phyloP scores from a whole-genome alignment of 116 monocot genomes.

The Posidonia oceanica region DNA sequence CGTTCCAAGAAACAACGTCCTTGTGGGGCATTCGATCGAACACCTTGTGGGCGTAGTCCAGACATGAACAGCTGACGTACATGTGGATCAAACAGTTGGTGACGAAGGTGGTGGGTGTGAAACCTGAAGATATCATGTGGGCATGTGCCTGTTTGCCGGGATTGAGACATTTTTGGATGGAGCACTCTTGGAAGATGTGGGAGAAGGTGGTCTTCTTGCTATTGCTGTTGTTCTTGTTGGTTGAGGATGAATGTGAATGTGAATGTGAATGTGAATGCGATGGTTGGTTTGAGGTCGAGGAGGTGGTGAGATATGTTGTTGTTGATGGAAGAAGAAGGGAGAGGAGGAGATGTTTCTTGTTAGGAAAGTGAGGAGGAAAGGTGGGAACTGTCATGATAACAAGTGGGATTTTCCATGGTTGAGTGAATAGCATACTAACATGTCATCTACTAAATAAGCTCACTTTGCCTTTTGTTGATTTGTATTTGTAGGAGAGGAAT shows the following conservation, averaged over 20 bases:
- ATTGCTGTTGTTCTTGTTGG: no score
- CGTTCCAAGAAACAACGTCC: slow-evolving; percentile 54
- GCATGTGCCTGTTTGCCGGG: slow-evolving; percentile 45
- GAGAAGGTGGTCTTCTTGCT: slow-evolving; percentile 32
- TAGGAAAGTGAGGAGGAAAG: neutral
- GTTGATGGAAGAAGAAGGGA: neutral
- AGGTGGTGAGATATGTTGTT: neutral
- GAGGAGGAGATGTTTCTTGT: neutral
- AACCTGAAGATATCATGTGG: slow-evolving; percentile 49
- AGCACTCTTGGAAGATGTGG: slow-evolving; percentile 50
- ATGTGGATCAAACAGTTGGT: slow-evolving; percentile 57
- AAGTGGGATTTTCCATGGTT: no score
- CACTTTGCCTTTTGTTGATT: no score
- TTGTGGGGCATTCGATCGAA: slow-evolving; percentile 42
- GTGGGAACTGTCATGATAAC: neutral
- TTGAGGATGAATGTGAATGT: no score
- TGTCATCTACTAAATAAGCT: no score
- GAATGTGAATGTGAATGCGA: neutral
- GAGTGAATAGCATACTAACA: no score
- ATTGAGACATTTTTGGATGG: slow-evolving; percentile 13
- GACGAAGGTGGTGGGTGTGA: slow-evolving; percentile 58
- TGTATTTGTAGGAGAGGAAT: no score
- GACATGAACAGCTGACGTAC: slow-evolving; percentile 35
- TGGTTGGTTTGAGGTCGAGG: neutral
- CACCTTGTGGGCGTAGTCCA: slow-evolving; percentile 41